These are phyloP conservation scores for Waitea zeae DNA, from an alignment of 1,284 basidiomycete species.

Conservation along the genomic window DNA sequence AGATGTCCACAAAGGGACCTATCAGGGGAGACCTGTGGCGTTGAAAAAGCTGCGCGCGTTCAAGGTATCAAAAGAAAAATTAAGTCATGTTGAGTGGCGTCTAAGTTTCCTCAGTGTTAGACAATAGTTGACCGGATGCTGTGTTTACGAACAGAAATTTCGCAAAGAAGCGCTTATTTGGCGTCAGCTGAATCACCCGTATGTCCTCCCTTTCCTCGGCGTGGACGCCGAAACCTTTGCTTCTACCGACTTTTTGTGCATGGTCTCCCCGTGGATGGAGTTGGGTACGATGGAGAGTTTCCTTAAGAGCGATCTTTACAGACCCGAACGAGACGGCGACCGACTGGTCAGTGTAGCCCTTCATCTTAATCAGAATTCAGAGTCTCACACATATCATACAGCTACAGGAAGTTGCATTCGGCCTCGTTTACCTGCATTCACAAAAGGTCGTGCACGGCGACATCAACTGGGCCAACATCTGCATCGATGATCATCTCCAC, in stretches of 20 bases:
- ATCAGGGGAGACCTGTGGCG: no score
- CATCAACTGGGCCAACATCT: slow-evolving; percentile 1
- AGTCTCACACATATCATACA: neutral
- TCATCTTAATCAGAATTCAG: no score
- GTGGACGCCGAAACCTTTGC: slow-evolving; percentile 1
- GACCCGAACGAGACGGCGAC: neutral
- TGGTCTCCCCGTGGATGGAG: slow-evolving; percentile 3
- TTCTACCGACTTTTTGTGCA: neutral
- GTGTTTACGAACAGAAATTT: no score
- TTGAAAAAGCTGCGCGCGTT: no score
- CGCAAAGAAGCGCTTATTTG: slow-evolving; percentile 3
- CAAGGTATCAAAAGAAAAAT: no score
- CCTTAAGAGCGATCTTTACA: neutral
- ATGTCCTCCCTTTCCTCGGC: slow-evolving; percentile 2
- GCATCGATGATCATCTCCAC: neutral
- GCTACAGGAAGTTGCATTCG: neutral
- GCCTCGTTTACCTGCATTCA: slow-evolving; percentile 1
- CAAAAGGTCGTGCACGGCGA: slow-evolving; percentile 1
- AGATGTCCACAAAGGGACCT: no score
- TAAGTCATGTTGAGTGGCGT: no score
- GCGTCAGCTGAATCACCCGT: slow-evolving; percentile 3
- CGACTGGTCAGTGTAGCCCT: neutral
- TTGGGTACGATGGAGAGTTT: neutral
- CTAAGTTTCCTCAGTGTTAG: no score
- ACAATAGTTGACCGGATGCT: no score